A percentile compares a stretch with the other conserved stretches of the same genome.
Conservation (phyloP, 108 stramenopile genomes). For the Mediolabrus comicus region DNA sequence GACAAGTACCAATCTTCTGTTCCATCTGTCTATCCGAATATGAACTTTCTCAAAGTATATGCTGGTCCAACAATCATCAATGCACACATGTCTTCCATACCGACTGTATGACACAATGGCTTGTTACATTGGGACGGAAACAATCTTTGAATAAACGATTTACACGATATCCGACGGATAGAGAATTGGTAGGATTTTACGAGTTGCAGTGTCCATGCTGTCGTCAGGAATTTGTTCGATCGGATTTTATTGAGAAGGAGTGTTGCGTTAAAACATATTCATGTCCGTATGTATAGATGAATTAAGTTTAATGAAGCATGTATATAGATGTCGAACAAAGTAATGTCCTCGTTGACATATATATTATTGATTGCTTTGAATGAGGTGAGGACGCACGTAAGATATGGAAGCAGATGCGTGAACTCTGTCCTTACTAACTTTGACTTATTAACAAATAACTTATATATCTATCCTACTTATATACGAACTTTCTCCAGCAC, state of each 20-base stretch:
- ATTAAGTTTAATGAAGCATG: too few relatives aligned
- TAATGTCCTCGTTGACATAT: too few relatives aligned
- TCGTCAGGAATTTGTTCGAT: constrained; percentile 44
- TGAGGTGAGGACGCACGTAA: too few relatives aligned
- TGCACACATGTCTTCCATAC: constrained; percentile 56
- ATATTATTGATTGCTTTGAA: too few relatives aligned
- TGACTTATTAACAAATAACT: too few relatives aligned
- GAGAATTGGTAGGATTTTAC: constrained; percentile 29
- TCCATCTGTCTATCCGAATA: constrained; percentile 50
- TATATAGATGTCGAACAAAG: too few relatives aligned
- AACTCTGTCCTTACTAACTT: too few relatives aligned
- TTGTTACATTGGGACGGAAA: constrained; percentile 41
- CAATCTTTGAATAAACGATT: background rate
- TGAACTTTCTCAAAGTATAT: constrained; percentile 32
- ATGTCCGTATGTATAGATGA: too few relatives aligned
- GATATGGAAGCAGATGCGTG: too few relatives aligned
- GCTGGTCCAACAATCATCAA: constrained; percentile 49
- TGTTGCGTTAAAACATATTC: too few relatives aligned
- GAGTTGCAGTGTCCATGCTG: constrained; percentile 60
- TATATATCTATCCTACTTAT: too few relatives aligned
- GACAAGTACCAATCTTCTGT: constrained; percentile 55
- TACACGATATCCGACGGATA: constrained; percentile 14
- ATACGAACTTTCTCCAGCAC: too few relatives aligned
- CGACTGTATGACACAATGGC: constrained; percentile 54
- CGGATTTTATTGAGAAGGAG: background rate